Percentiles rank a stretch among this genome's conserved stretches.
These are phyloP conservation scores for Coemansia umbellata DNA, from an alignment of 192 early-diverging fungal genomes.

Conservation along the genomic window DNA sequence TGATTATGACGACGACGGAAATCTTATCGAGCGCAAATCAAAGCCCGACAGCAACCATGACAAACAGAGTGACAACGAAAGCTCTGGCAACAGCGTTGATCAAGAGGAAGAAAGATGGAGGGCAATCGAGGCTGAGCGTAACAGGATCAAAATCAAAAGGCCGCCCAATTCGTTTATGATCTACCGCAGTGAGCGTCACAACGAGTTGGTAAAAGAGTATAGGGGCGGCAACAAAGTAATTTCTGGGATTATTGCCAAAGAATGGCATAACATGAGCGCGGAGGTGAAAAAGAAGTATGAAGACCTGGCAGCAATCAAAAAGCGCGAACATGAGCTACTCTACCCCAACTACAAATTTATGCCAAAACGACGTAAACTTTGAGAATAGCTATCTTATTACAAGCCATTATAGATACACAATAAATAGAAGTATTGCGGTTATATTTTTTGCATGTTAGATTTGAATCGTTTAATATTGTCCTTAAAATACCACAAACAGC, in stretches of 20 bases:
- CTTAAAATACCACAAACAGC: too few species aligned
- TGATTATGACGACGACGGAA: neutral
- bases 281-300: conserved; percentile 31
- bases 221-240: conserved; percentile 49
- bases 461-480: too few species aligned
- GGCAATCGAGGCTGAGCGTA: conserved; percentile 21
- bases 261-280: conserved; percentile 34
- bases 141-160: conserved; percentile 44
- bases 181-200: conserved; percentile 44
- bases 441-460: neutral
- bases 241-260: conserved; percentile 40
- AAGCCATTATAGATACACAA: too few species aligned
- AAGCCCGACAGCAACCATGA: neutral
- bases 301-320: conserved; percentile 37
- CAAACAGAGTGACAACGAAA: conserved; percentile 3
- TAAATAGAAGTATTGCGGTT: neutral
- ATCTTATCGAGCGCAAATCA: neutral
- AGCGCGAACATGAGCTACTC: conserved; percentile 45
- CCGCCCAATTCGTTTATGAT: conserved; percentile 52
- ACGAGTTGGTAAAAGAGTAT: conserved; percentile 39
- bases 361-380: conserved; percentile 35
- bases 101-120: neutral
- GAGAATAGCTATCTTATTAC: neutral
- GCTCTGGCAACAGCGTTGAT: neutral
- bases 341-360: conserved; percentile 52